These are phyloP conservation scores for Tylopilus plumbeoviolaceoides DNA, from an alignment of 768 basidiomycete genomes.

Conservation along the genomic window DNA sequence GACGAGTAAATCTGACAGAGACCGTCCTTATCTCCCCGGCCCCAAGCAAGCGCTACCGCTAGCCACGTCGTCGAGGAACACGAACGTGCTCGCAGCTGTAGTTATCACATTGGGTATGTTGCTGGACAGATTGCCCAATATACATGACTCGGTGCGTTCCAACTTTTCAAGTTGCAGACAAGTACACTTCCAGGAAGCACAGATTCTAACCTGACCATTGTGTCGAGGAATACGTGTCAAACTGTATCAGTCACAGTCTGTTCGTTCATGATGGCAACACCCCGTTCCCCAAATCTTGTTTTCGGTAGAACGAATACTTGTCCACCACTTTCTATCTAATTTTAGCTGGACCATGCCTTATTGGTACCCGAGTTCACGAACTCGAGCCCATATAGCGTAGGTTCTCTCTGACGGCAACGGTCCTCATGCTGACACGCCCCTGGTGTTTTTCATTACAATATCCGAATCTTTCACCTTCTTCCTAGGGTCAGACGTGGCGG, in stretches of 20 bases:
- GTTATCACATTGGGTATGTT: background rate
- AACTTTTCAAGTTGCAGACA: background rate
- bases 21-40: background rate
- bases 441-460: conserved; percentile 5
- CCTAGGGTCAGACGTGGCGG: background rate
- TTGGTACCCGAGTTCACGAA: background rate
- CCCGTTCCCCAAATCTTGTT: background rate
- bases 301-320: background rate
- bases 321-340: background rate
- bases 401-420: background rate
- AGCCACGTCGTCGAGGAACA: background rate
- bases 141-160: background rate
- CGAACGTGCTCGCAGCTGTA: background rate
- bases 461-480: background rate
- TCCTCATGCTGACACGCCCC: background rate
- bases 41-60: background rate
- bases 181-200: background rate
- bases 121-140: background rate
- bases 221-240: background rate
- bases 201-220: background rate
- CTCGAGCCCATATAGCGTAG: background rate
- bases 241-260: background rate
- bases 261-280: background rate
- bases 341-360: background rate
- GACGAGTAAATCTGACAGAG: background rate